A percentile compares a stretch with the other conserved stretches of the same genome.
Conservation (phyloP, 2,329 filamentous ascomycete species). For the Diplocarpon mali region DNA sequence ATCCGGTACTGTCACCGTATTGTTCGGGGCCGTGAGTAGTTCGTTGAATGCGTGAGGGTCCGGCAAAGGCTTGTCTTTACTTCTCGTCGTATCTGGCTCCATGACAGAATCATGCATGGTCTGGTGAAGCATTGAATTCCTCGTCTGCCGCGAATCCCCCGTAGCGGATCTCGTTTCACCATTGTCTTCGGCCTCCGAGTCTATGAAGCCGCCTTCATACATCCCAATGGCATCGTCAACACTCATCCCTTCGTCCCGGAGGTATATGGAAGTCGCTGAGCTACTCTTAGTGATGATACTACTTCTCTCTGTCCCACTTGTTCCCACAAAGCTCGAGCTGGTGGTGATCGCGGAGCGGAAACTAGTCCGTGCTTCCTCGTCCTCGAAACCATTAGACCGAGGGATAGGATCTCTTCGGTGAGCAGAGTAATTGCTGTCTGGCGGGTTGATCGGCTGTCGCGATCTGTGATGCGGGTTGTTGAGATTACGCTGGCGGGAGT, state of each 20-base stretch:
- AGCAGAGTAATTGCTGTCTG: slow-evolving; percentile 21
- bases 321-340: slow-evolving; percentile 44
- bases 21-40: background rate
- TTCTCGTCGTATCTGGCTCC: background rate
- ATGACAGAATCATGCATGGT: slow-evolving; percentile 19
- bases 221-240: slow-evolving; percentile 61
- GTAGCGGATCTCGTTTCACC: slow-evolving; percentile 15
- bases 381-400: slow-evolving; percentile 19
- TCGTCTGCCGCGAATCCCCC: slow-evolving; percentile 16
- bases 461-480: slow-evolving; percentile 19
- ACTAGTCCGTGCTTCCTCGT: slow-evolving; percentile 40
- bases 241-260: slow-evolving; percentile 44
- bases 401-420: slow-evolving; percentile 21
- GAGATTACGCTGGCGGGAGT: slow-evolving; percentile 23
- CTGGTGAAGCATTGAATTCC: slow-evolving; percentile 16
- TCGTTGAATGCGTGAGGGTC: background rate
- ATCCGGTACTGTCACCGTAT: slow-evolving; percentile 24
- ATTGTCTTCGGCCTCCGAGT: slow-evolving; percentile 35
- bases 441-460: slow-evolving; percentile 13
- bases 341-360: slow-evolving; percentile 49
- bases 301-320: slow-evolving; percentile 66
- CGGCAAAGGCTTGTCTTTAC: slow-evolving; percentile 2
- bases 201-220: slow-evolving; percentile 53
- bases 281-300: slow-evolving; percentile 73
- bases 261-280: slow-evolving; percentile 53